Percentiles rank a stretch among this genome's conserved stretches.
Evolutionary conservation across 768 basidiomycete species (phyloP).

Genomic region (Pholiota microspora): DNA sequence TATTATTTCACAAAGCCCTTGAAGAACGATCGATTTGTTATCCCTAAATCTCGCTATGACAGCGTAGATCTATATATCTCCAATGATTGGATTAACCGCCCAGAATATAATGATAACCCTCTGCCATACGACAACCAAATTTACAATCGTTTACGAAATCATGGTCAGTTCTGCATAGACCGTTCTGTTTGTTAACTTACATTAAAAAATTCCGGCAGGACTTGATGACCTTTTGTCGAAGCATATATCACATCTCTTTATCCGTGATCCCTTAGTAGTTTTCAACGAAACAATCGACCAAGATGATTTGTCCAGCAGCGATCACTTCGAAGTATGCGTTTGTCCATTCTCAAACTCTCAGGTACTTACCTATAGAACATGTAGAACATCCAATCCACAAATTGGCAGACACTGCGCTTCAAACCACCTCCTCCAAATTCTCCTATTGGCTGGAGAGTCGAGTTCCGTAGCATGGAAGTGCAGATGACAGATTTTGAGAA

Average conservation of each 20-base stretch:
- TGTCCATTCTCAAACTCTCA: background rate
- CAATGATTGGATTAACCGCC: constrained; percentile 79
- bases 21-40: constrained; percentile 66
- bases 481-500: constrained; percentile 99
- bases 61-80: constrained; percentile 95
- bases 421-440: constrained; percentile 96
- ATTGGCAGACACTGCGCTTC: constrained; percentile 99
- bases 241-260: constrained; percentile 94
- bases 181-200: background rate
- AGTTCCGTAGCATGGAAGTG: constrained; percentile 99
- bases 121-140: constrained; percentile 78
- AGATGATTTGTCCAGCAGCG: constrained; percentile 82
- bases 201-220: constrained; percentile 44
- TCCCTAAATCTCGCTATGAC: constrained; percentile 97
- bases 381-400: constrained; percentile 98
- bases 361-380: background rate
- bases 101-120: constrained; percentile 90
- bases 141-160: constrained; percentile 65
- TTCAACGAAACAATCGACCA: constrained; percentile 94
- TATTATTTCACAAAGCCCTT: constrained; percentile 54
- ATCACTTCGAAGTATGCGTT: constrained; percentile 86
- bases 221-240: constrained; percentile 85
- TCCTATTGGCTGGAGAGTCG: constrained; percentile 95
- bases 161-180: constrained; percentile 53
- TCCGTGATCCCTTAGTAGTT: constrained; percentile 93